Evolutionary conservation across 306 rosid genomes (phyloP), one percentile per base, ranked within the genome.

Genomic region (Glycyrrhiza uralensis): DNA sequence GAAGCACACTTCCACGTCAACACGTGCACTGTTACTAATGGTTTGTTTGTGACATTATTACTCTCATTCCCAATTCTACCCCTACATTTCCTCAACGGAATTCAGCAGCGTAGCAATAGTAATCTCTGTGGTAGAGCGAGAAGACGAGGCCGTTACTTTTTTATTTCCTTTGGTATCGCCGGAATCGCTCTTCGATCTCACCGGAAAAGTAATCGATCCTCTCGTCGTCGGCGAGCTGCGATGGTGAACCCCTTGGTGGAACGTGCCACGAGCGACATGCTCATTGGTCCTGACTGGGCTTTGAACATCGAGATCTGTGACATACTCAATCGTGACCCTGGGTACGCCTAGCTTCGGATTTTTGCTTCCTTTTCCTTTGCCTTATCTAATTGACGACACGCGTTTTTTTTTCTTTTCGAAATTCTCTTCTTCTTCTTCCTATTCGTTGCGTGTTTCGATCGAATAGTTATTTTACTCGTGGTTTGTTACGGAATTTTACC

Each of bases 201-300:
- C 23, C 74, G 75, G 87, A 60, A 66, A 39, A 17, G 32, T 66
- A n/a, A 49, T 47, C 30, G 71, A 59, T 77, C 28, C 49, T 81
- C 35, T 15, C 57, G 57, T 81, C 17, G n/a, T 55, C 28, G 86
- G 55, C 15, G 73, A 78, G 54, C 50, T 14, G 75, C 39, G 74
- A 95, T 95, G 99, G 99, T 88, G 89, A 88, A 87, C 76, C 72
- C 93, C n/a, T 79, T 89, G 87, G 99, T 92, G 72, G 99, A 87
- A 51, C 93, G 97, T 74, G 99, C 97, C 76, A 88, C 97, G 54
- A 92, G 87, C 86, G 95, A 87, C 84, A 78, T 86, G 96, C 95
- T 95, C 58, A 82, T 95, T 64, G 99, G 99, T 65, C 99, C 99
- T 76, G 99, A 95, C 78, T 95, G 99, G 99, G 97, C 97, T 51